phyloP scores from a whole-genome alignment of 805 yeast species.

The Tetrapisispora arboricola region DNA sequence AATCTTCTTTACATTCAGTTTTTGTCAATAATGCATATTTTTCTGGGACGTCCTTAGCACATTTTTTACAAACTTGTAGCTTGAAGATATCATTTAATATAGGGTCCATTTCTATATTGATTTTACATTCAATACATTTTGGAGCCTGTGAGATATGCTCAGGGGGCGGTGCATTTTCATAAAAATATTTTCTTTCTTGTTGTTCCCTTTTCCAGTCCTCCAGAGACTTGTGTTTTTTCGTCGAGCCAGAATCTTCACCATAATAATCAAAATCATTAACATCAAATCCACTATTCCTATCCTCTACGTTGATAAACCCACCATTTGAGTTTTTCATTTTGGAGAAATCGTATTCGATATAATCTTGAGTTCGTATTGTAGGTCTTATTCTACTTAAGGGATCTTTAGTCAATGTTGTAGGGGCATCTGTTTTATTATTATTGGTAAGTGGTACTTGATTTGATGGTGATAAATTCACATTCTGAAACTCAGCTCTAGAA shows the following conservation, averaged over 20 bases:
- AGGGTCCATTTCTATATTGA: conserved; percentile 66
- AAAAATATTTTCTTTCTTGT: conserved; percentile 41
- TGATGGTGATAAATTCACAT: neutral
- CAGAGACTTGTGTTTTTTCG: conserved; percentile 31
- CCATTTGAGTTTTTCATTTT: conserved; percentile 85
- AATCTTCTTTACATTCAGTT: conserved; percentile 91
- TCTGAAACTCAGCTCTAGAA: neutral
- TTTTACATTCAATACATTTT: conserved; percentile 71
- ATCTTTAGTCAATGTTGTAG: conserved; percentile 5
- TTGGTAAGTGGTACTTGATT: neutral
- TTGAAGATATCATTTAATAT: conserved; percentile 58
- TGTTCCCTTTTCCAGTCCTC: conserved; percentile 52
- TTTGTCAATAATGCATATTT: conserved; percentile 86
- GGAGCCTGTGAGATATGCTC: conserved; percentile 64
- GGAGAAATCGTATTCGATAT: conserved; percentile 78
- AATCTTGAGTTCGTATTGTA: conserved; percentile 49
- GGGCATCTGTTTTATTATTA: neutral
- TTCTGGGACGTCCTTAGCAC: conserved; percentile 66
- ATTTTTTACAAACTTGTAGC: conserved; percentile 68
- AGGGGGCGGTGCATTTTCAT: conserved; percentile 60
- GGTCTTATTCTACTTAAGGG: conserved; percentile 31
- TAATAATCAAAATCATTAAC: conserved; percentile 27
- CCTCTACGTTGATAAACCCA: conserved; percentile 51
- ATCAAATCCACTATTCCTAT: conserved; percentile 7
- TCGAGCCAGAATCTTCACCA: conserved; percentile 15